phyloP scores from a whole-genome alignment of 768 basidiomycete species.

The Termitomyces sp. region DNA sequence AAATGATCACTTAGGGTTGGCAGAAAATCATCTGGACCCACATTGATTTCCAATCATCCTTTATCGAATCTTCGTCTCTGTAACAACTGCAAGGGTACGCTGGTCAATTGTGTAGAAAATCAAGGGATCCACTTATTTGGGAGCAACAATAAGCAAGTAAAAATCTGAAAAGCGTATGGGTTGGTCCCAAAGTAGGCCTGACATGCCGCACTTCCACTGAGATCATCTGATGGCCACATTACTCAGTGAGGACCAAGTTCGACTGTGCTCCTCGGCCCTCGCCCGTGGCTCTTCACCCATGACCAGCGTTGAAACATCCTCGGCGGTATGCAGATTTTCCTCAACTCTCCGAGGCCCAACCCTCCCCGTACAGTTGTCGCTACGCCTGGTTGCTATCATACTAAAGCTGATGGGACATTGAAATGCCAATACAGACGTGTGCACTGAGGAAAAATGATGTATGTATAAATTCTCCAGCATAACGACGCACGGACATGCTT shows the following conservation, averaged over 20 bases:
- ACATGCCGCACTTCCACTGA: not conserved
- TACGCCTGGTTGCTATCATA: not conserved
- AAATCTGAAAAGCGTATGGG: not conserved
- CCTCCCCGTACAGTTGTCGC: not conserved
- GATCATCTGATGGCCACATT: slow-evolving; percentile 1
- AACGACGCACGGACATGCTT: not conserved
- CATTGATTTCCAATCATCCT: not conserved
- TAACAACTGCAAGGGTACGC: no score
- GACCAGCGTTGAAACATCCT: not conserved
- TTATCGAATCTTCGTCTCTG: not conserved
- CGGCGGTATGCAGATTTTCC: not conserved
- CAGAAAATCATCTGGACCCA: not conserved
- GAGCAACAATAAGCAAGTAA: not conserved
- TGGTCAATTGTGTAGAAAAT: not conserved
- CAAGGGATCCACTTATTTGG: not conserved
- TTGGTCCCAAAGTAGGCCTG: not conserved
- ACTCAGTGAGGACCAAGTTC: not conserved
- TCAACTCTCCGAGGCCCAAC: slow-evolving; percentile 1
- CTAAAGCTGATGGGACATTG: slow-evolving; percentile 7
- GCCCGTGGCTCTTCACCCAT: not conserved
- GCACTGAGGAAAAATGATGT: not conserved
- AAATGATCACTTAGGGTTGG: not conserved
- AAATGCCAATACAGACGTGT: slow-evolving; percentile 6
- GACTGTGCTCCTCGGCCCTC: slow-evolving; percentile 5
- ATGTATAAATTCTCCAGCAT: not conserved